Evolutionary conservation across 257 asterid genomes (phyloP), one percentile per base, ranked within the genome.

Genomic region (Solanum etuberosum): DNA sequence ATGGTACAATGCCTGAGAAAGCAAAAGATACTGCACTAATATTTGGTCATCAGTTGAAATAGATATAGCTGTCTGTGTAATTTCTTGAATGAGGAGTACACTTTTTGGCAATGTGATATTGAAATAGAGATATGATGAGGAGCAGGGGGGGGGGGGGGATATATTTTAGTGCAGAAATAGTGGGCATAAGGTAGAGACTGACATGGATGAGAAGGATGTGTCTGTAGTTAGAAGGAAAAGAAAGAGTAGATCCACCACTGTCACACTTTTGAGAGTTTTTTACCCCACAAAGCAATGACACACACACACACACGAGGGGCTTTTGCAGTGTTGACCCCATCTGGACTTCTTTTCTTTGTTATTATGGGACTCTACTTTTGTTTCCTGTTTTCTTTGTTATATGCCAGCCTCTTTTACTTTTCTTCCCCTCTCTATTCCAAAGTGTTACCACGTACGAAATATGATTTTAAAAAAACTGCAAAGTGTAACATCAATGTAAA

Each of bases 221-320:
- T 43, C 77, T 61, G 59, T 46, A 63, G 77, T 40, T 38, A 57
- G 35, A 51, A 85, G 43, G 61, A 15, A 85, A 72, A 38, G 38
- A 85, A 35, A 68, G 74, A 27, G 31, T 25, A 63, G 81, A 84
- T 84, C 87, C 81, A 84, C 87, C 87, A 84, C 78, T 80, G 68
- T 81, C 87, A 70, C 32, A 43, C 82, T 74, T 68, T 51, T 11
- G 51, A 68, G 70, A 70, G 68, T 81, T 48, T 81, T 37, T 68
- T 10, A 34, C 83, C 87, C 87, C 87, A 85, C 87, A 85, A 27
- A 21, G 59, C 81, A 59, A 85, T 68, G 71, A 31, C 42, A 37
- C 61, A 51, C 63, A 35, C 43, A 85, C 38, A 20, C 63, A 25
- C 87, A 85, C 78, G 81, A 81, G 85, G 85, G 85, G 85, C 85